Evolutionary conservation across 2,329 filamentous ascomycete species (phyloP), one percentile per base, ranked within the genome.

Genomic region (Fusarium pseudocircinatum): DNA sequence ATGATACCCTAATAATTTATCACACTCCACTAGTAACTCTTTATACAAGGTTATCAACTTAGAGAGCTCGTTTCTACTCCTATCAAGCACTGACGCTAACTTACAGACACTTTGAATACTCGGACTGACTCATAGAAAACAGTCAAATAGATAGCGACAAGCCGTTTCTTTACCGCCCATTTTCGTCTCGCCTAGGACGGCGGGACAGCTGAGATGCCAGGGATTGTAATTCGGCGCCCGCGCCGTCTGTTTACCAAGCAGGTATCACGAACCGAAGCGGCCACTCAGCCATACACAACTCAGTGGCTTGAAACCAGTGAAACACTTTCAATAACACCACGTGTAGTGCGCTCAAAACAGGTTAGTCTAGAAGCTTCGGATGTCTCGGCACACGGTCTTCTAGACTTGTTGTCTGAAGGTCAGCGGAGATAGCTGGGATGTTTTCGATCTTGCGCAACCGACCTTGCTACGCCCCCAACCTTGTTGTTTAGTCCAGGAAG

Each of bases 1-100:
- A 4, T 16, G 28, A 20, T 10, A 15, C 20, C 0, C 26, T 12
- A 13, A 7, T 12, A 0, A 10, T 16, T 12, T n/a, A n/a, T 30
- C 9, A 16, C 4, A 16, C 9, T n/a, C 12, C 11, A 16, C 7
- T 18, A 14, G 2, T 16, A 9, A 39, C 11, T 10, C 2, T 6
- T 8, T 16, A 53, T 7, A 7, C 2, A 16, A 28, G 7, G 4
- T 14, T 7, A 18, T 28, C 11, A n/a, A 4, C 20, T n/a, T 13
- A 1, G 6, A 39, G 15, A 28, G 32, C 24, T 28, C 7, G 14
- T 22, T 28, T 16, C 16, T 11, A 8, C 4, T 20, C 26, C 26
- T 28, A 7, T 28, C 26, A 28, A 28, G 26, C 2, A 22, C 14
- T 12, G 5, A 16, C 6, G 3, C 10, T 9, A 26, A 11, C 30